phyloP scores from a whole-genome alignment of 352 stramenopile genomes.

The Globisporangium spinosum region DNA sequence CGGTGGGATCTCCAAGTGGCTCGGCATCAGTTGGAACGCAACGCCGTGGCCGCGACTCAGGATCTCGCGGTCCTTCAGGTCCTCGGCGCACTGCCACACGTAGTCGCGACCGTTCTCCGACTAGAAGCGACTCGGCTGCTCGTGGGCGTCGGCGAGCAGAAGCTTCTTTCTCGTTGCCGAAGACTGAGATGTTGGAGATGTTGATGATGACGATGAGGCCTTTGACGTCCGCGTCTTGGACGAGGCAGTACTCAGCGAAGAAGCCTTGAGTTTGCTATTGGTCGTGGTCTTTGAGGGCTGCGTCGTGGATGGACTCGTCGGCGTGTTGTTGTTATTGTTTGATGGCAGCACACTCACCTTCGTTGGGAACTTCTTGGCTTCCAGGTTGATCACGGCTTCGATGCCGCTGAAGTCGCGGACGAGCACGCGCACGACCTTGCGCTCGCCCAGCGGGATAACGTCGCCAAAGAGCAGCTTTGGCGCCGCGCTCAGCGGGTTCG shows the following conservation, averaged over 20 bases:
- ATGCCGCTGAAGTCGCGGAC: conserved; percentile 83
- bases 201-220: not conserved
- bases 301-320: not conserved
- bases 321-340: not conserved
- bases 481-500: conserved; percentile 25
- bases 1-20: conserved; percentile 34
- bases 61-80: conserved; percentile 42
- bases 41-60: conserved; percentile 49
- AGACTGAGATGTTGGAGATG: not conserved
- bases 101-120: conserved; percentile 47
- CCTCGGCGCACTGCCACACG: conserved; percentile 33
- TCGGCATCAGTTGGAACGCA: conserved; percentile 41
- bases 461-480: conserved; percentile 70
- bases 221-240: conserved; percentile 1
- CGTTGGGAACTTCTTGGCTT: conserved; percentile 53
- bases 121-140: conserved; percentile 50
- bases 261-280: not conserved
- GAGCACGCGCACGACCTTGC: conserved; percentile 39
- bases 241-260: not conserved
- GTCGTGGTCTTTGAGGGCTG: not conserved
- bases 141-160: conserved; percentile 37
- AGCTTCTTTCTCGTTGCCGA: conserved; percentile 19
- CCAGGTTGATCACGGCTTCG: conserved; percentile 52
- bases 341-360: not conserved
- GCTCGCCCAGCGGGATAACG: conserved; percentile 51